Evolutionary conservation across 176 grass and related monocot genomes (phyloP).

Genomic region (Oryza rufipogon): DNA sequence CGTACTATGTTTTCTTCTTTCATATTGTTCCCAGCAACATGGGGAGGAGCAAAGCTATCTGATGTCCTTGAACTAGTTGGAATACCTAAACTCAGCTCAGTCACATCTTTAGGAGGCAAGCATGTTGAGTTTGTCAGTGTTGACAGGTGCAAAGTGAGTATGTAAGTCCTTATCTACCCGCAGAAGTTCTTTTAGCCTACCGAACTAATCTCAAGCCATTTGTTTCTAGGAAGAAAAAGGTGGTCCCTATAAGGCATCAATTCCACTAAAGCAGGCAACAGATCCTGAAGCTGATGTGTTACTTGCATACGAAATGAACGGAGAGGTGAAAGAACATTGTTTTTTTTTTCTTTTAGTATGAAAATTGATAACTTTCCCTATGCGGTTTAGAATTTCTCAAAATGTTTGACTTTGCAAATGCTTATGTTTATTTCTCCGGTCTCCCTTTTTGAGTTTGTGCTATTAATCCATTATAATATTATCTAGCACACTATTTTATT

Average conservation of each 20-base stretch:
- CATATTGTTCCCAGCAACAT: constrained; percentile 65
- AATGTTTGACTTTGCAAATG: no score
- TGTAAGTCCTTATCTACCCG: constrained; percentile 11
- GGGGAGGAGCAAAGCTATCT: constrained; percentile 87
- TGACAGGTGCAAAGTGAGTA: constrained; percentile 88
- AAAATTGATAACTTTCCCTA: not conserved
- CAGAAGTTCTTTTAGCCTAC: not conserved
- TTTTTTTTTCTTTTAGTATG: constrained; percentile 10
- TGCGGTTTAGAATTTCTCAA: not conserved
- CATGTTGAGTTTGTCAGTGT: constrained; percentile 88
- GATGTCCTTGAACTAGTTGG: constrained; percentile 81
- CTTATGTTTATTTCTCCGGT: not conserved
- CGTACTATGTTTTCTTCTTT: constrained; percentile 23
- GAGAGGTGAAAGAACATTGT: constrained; percentile 62
- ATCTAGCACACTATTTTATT: constrained; percentile 4
- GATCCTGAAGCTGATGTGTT: constrained; percentile 96
- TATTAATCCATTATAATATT: not conserved
- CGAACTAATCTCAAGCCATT: constrained; percentile 5
- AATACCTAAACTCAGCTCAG: constrained; percentile 64
- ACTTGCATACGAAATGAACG: constrained; percentile 99
- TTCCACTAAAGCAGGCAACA: constrained; percentile 82
- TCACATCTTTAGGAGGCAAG: constrained; percentile 80
- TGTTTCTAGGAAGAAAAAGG: constrained; percentile 87
- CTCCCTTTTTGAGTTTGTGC: not conserved
- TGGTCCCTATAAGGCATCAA: constrained; percentile 96